These are phyloP conservation scores for Olyra latifolia DNA, from an alignment of 176 grass and related monocot species.

Conservation along the genomic window DNA sequence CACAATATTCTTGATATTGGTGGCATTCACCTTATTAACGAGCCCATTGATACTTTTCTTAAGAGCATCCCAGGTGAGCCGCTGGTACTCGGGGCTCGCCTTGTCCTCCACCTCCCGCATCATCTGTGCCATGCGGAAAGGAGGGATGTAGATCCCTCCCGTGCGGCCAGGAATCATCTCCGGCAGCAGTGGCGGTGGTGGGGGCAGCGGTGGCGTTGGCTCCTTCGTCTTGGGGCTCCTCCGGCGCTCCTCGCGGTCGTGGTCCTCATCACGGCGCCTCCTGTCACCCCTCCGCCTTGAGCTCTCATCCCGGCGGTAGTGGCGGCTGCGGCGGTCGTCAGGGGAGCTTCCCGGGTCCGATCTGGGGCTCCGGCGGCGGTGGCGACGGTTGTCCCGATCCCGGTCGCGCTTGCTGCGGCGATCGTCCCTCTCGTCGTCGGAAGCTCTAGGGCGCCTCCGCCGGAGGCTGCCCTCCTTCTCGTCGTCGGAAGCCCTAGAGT, in stretches of 20 bases:
- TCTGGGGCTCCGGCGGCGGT: constrained; percentile 29
- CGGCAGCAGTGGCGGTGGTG: constrained; percentile 43
- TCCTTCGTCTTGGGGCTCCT: constrained; percentile 40
- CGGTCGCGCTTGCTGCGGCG: constrained; percentile 33
- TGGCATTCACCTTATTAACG: constrained; percentile 91
- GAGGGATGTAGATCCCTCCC: constrained; percentile 89
- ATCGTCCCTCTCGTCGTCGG: neutral
- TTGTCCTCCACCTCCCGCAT: constrained; percentile 94
- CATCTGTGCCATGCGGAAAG: constrained; percentile 92
- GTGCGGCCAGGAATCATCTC: constrained; percentile 73
- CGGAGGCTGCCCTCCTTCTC: neutral
- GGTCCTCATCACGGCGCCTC: constrained; percentile 11
- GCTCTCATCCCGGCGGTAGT: constrained; percentile 12
- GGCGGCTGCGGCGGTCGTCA: neutral
- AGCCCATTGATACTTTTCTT: constrained; percentile 93
- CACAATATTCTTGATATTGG: constrained; percentile 95
- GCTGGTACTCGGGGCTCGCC: constrained; percentile 71
- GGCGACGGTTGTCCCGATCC: neutral
- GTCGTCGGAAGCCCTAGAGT: neutral
- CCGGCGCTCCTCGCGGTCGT: constrained; percentile 7
- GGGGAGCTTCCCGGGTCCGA: constrained; percentile 36
- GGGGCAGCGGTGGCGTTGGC: constrained; percentile 41
- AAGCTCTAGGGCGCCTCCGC: neutral
- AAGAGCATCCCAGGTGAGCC: constrained; percentile 91
- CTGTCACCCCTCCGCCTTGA: constrained; percentile 18